Evolutionary conservation across 495 filamentous ascomycete genomes (phyloP), one percentile per base, ranked within the genome.

Genomic region (Aspergillus sclerotioniger): DNA sequence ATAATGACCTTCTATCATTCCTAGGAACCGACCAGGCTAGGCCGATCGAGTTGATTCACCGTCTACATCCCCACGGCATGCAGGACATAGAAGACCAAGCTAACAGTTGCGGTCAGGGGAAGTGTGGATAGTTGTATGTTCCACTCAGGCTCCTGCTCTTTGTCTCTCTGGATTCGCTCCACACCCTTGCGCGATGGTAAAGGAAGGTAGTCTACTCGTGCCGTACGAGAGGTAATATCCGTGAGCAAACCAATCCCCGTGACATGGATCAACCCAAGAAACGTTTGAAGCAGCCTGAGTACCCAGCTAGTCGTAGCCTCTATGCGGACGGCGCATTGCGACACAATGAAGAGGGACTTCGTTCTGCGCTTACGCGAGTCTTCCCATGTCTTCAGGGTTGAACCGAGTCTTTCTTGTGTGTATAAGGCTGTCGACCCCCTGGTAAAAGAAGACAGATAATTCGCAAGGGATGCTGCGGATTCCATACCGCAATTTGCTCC

Each of bases 401-500:
- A 32, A n/a, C 17, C 20, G 0, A 50, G 21, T 9, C 10, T 16
- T 7, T 21, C 25, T 17, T 50, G 21, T 12, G 25, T n/a, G 25
- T 16, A 50, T 3, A 25, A 8, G 6, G 20, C 10, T 7, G 29
- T 13, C 10, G 25, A 16, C 1, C 9, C 16, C 15, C 13, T 16
- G 28, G 21, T 25, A 8, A 50, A 41, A 0, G 9, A 3, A 16
- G n/a, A 0, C 5, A 50, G 16, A 16, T 32, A n/a, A 32, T 50
- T 50, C 5, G 25, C 47, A n/a, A 50, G 25, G 3, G 47, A 50
- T 16, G 25, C 47, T 9, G 47, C 47, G 5, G 47, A 16, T 15
- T 50, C 47, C 0, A 50, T 50, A 3, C 28, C 47, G 16, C 47
- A 50, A 17, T 50, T 50, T n/a, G 47, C 47, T 17, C 47, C 47